These are phyloP conservation scores for Huntiella decipiens DNA, from an alignment of 2,329 filamentous ascomycete species.

Conservation along the genomic window DNA sequence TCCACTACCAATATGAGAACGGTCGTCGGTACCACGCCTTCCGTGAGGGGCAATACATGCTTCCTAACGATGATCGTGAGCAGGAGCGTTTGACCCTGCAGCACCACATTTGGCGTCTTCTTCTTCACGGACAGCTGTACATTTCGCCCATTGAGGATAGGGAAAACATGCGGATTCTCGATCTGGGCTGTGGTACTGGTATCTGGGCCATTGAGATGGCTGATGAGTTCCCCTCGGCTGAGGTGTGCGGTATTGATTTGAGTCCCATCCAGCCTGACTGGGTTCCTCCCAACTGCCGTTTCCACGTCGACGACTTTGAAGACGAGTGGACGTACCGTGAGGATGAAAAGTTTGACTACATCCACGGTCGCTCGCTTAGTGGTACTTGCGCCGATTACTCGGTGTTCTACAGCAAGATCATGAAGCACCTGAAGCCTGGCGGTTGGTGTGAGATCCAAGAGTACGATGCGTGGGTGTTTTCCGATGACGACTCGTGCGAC, in stretches of 20 bases:
- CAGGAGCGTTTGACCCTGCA: conserved; percentile 35
- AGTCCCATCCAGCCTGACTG: conserved; percentile 38
- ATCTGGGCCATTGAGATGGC: conserved; percentile 33
- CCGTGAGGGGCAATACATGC: conserved; percentile 24
- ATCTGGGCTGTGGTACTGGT: conserved; percentile 42
- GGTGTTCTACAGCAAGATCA: conserved; percentile 17
- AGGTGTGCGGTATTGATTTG: conserved; percentile 32
- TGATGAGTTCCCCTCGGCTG: conserved; percentile 22
- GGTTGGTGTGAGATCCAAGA: conserved; percentile 23
- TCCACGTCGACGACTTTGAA: conserved; percentile 47
- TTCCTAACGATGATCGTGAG: conserved; percentile 34
- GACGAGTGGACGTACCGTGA: conserved; percentile 23
- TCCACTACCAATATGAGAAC: conserved; percentile 26
- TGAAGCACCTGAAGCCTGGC: conserved; percentile 18
- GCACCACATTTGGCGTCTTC: conserved; percentile 32
- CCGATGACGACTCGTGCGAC: conserved; percentile 21
- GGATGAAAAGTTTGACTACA: conserved; percentile 22
- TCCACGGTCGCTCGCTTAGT: conserved; percentile 14
- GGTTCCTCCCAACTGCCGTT: conserved; percentile 42
- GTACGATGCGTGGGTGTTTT: conserved; percentile 22
- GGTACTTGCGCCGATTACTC: conserved; percentile 18
- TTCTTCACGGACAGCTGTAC: conserved; percentile 26
- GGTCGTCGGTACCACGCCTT: conserved; percentile 30
- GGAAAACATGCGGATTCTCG: conserved; percentile 26
- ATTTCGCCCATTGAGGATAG: conserved; percentile 23